A percentile compares a stretch with the other conserved stretches of the same genome.
Conservation (phyloP, 2,329 filamentous ascomycete genomes). For the Pseudogymnoascus sp. region DNA sequence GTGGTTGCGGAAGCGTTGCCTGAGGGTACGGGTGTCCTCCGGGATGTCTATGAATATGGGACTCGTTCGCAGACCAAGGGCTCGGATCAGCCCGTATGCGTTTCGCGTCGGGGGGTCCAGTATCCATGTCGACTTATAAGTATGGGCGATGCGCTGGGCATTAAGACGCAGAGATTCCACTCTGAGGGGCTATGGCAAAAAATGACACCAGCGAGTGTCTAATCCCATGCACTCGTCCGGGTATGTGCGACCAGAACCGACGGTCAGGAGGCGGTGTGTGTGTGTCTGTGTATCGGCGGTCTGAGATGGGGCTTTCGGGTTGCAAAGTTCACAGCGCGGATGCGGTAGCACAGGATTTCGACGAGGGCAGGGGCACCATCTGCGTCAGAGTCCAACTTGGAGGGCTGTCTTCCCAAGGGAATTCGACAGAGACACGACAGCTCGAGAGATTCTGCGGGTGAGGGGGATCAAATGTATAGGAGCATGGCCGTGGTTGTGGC, state of each 20-base stretch:
- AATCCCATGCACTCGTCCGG: neutral
- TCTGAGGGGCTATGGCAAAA: neutral
- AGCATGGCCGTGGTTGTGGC: neutral
- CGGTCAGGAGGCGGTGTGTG: neutral
- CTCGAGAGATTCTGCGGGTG: neutral
- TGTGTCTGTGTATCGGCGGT: neutral
- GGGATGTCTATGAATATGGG: neutral
- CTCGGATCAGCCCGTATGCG: slow-evolving; percentile 47
- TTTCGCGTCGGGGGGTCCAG: slow-evolving; percentile 51
- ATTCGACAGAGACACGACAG: neutral
- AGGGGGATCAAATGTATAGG: neutral
- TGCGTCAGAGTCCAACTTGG: neutral
- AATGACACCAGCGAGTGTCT: neutral
- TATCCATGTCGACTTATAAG: slow-evolving; percentile 42
- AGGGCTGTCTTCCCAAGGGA: neutral
- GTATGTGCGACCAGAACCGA: neutral
- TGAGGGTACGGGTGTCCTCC: slow-evolving; percentile 36
- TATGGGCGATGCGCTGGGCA: neutral
- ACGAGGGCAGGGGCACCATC: neutral
- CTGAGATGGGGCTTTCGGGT: neutral
- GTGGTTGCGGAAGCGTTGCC: slow-evolving; percentile 25
- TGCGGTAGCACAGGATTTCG: neutral
- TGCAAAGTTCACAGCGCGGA: neutral
- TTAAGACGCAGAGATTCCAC: neutral
- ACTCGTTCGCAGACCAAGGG: slow-evolving; percentile 21